Evolutionary conservation across 768 basidiomycete genomes (phyloP), one percentile per base, ranked within the genome.

Genomic region (Roridomyces roridus): DNA sequence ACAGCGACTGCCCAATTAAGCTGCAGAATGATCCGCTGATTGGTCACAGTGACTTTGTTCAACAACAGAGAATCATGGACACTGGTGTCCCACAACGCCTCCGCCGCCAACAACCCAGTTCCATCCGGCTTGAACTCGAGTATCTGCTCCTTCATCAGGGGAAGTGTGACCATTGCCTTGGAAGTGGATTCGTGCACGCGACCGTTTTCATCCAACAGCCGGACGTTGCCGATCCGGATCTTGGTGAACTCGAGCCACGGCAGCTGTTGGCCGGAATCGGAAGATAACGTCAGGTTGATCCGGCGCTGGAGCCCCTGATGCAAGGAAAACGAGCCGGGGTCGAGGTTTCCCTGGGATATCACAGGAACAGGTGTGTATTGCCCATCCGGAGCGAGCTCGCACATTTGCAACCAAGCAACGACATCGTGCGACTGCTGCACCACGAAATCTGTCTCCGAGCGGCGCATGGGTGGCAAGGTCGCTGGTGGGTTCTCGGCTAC

Each of bases 261-360:
- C 48, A 98, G 81, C 61, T 96, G 90, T 37, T 82, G 84, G 1
- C 96, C 96, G 12, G 96, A 96, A 67, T 93, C 89, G 47, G 92
- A 96, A 15, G 86, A 86, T 28, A 98, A 77, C 0, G 83, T 84
- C 54, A 99, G 72, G 31, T 82, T 74, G 46, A 99, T 73, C 12
- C 92, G 85, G 20, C 97, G 82, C 69, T 99, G 97, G 23, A 98
- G 74, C 24, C 97, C 97, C 74, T 99, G 97, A 65, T 92, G 95
- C 18, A 98, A 79, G 55, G 85, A 85, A 73, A 97, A 96, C 49
- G 85, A 85, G 15, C 95, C 94, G 6, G 89, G 85, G 70, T 96
- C 95, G 48, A 93, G 79, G 54, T 75, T 75, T 17, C 87, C 85
- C 51, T 86, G 84, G 2, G 91, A 87, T 41, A 93, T 72, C 10